A percentile compares a stretch with the other conserved stretches of the same genome.
These are phyloP conservation scores for Yamadazyma sp. DNA, from an alignment of 1,139 yeast species.

Conservation along the genomic window DNA sequence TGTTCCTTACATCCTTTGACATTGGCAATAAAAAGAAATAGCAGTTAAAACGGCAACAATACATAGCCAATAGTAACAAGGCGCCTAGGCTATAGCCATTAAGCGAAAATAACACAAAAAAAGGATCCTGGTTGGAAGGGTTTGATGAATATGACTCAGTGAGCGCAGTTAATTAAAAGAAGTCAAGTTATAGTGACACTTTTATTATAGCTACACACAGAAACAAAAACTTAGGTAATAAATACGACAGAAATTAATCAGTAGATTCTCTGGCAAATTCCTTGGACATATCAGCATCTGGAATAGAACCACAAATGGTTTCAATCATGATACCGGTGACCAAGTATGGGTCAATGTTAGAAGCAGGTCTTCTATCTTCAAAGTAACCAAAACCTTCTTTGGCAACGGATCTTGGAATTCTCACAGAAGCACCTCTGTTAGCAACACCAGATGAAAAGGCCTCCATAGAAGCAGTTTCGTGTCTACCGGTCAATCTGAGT, in stretches of 20 bases:
- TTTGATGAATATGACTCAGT: neutral
- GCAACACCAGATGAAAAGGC: conserved; percentile 96
- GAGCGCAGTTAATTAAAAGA: neutral
- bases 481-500: conserved; percentile 93
- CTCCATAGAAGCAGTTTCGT: conserved; percentile 95
- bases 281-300: conserved; percentile 93
- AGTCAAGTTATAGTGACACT: neutral
- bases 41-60: neutral
- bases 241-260: conserved; percentile 20
- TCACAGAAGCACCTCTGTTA: conserved; percentile 98
- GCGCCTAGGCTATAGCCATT: neutral
- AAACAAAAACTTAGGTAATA: too few relatives aligned
- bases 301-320: conserved; percentile 93
- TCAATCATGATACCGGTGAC: conserved; percentile 98
- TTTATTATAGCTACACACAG: conserved; percentile 2
- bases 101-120: neutral
- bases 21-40: neutral
- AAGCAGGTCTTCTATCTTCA: conserved; percentile 99
- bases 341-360: conserved; percentile 97
- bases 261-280: conserved; percentile 74
- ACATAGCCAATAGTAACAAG: neutral
- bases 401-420: conserved; percentile 98
- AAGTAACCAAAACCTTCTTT: conserved; percentile 98
- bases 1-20: conserved; percentile 1
- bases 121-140: neutral